Evolutionary conservation across 2,329 filamentous ascomycete genomes (phyloP), one percentile per base, ranked within the genome.

Genomic region (Anthostomella pinea): DNA sequence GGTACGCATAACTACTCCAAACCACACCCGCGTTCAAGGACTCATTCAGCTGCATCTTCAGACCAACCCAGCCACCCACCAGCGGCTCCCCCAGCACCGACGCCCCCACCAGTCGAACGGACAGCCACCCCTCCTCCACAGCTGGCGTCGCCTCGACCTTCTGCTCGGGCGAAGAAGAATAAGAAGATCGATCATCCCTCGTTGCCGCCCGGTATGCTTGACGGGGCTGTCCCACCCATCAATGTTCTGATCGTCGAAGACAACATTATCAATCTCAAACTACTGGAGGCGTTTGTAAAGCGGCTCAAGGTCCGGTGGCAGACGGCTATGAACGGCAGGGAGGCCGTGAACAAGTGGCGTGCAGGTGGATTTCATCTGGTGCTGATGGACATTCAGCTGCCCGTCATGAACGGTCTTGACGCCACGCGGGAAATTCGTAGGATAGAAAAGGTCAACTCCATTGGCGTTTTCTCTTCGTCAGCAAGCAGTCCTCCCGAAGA

Each of bases 211-310:
- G 81, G 78, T 19, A 73, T 87, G 53, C 75, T 95, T 18, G 88
- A 91, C 50, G 84, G 83, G 35, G 82, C 82, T 2, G 88, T 97
- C 1, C 93, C 93, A 6, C 91, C 93, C 1, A 97, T 98, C 67
- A 97, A 95, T 52, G 90, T 97, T 6, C 73, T 98, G 27, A 95
- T 98, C 43, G 93, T 98, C 10, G 93, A 98, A 68, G 93, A 98
- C 67, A 98, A 98, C 63, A 89, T 93, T 46, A 97, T 98, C 73
- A 98, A 97, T 58, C 70, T 97, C 50, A 87, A 88, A 56, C 80
- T 98, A 8, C 71, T 98, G 22, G 91, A 96, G 58, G 89, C 90
- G 1, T 95, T 98, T 57, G 91, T 97, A 73, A 95, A 96, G 67
- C 77, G 89, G 31, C 73, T 98, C 32, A 96, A 95, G 58, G 93